A percentile compares a stretch with the other conserved stretches of the same genome.
Evolutionary conservation across 2,329 filamentous ascomycete species (phyloP).

Genomic region (Monilinia fructicola): DNA sequence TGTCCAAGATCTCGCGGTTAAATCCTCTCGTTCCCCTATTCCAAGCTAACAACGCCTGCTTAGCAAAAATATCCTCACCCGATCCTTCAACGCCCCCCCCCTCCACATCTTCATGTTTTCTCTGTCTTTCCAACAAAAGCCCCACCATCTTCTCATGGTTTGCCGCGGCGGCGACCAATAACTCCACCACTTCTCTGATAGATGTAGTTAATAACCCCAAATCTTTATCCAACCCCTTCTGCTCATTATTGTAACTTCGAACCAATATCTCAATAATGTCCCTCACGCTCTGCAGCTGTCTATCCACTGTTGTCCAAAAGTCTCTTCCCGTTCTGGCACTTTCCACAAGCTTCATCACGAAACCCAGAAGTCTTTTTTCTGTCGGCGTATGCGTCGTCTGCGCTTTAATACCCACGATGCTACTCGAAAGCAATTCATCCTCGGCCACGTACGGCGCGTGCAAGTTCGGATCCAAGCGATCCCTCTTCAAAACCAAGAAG

Average conservation of each 20-base stretch:
- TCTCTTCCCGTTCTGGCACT: neutral
- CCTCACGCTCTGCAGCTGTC: neutral
- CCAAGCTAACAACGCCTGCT: neutral
- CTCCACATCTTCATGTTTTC: neutral
- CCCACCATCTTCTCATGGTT: neutral
- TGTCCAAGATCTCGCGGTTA: conserved; percentile 8
- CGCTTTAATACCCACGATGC: neutral
- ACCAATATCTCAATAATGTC: neutral
- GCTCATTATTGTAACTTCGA: neutral
- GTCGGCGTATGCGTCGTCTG: neutral
- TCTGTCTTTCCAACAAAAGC: neutral
- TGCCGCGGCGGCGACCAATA: neutral
- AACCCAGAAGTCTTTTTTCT: neutral
- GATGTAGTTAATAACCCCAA: neutral
- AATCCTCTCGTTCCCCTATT: conserved; percentile 6
- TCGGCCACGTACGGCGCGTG: neutral
- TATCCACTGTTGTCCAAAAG: neutral
- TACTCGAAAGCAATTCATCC: neutral
- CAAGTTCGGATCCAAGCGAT: neutral
- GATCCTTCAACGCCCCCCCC: neutral
- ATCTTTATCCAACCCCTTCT: neutral
- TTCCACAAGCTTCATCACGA: neutral
- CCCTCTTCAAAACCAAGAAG: neutral
- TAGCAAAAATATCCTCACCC: neutral
- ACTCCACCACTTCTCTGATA: neutral